Percentiles rank a stretch among this genome's conserved stretches.
phyloP scores from a whole-genome alignment of 306 rosid species.

The Corylus heterophylla region DNA sequence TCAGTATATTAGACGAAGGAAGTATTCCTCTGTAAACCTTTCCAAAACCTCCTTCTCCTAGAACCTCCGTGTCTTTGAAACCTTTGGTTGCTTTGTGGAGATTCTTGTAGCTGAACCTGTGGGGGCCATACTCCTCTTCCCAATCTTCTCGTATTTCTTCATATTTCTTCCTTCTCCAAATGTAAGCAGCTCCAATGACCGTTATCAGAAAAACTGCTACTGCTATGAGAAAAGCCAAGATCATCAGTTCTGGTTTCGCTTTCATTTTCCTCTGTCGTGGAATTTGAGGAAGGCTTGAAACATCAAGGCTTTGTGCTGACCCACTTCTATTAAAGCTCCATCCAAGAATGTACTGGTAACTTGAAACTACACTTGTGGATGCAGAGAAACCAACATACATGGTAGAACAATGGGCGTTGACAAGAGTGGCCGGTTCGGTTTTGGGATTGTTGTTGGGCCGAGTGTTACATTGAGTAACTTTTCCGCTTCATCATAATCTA shows the following conservation, averaged over 20 bases:
- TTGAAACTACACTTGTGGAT: conserved; percentile 14
- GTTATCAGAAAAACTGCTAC: background rate
- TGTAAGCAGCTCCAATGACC: background rate
- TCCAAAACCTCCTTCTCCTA: too few relatives aligned
- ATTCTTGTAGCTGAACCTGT: conserved; percentile 33
- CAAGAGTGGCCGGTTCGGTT: conserved; percentile 29
- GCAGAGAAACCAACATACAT: conserved; percentile 46
- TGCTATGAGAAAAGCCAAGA: background rate
- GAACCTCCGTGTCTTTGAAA: conserved; percentile 13
- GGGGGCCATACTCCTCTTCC: conserved; percentile 41
- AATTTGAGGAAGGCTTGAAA: conserved; percentile 16
- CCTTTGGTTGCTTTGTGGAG: conserved; percentile 36
- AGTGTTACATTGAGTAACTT: conserved; percentile 22
- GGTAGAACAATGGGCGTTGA: background rate
- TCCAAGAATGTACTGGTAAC: conserved; percentile 34
- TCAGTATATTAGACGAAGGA: conserved; percentile 18
- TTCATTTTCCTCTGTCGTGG: background rate
- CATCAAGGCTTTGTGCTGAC: conserved; percentile 27
- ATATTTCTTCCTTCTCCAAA: conserved; percentile 17
- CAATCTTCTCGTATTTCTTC: conserved; percentile 40
- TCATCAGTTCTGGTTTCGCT: background rate
- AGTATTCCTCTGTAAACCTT: conserved; percentile 25
- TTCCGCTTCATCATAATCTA: background rate
- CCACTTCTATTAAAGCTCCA: conserved; percentile 43
- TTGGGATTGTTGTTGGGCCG: conserved; percentile 14